Percentiles rank a stretch among this genome's conserved stretches.
Evolutionary conservation across 2,329 filamentous ascomycete genomes (phyloP).

Genomic region (Metarhizium guizhouense): DNA sequence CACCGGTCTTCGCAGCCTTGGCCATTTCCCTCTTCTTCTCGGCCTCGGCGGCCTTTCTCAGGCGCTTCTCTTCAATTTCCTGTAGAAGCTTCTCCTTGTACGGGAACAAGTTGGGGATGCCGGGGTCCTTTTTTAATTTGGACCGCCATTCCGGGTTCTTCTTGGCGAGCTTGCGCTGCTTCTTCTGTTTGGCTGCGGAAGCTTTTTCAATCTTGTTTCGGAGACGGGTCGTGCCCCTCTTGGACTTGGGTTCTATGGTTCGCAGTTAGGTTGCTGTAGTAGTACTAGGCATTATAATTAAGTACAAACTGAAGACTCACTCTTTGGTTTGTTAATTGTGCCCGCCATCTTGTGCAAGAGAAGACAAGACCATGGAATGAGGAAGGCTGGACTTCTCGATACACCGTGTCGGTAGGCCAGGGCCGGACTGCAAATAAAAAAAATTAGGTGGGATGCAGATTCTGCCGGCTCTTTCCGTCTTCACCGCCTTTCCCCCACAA

Average conservation of each 20-base stretch:
- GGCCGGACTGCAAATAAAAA: constrained; percentile 14
- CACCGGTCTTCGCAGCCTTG: constrained; percentile 54
- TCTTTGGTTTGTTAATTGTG: constrained; percentile 46
- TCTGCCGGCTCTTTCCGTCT: constrained; percentile 21
- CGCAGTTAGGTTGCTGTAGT: background rate
- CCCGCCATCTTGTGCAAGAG: constrained; percentile 35
- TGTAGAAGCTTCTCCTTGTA: constrained; percentile 94
- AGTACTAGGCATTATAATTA: background rate
- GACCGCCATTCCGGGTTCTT: constrained; percentile 97
- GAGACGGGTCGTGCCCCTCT: constrained; percentile 80
- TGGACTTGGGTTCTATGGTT: constrained; percentile 77
- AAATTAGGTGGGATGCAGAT: constrained; percentile 30
- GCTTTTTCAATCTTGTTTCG: constrained; percentile 95
- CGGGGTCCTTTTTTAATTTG: constrained; percentile 93
- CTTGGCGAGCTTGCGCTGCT: constrained; percentile 80
- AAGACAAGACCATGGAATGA: background rate
- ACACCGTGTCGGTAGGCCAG: background rate
- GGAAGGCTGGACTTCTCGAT: background rate
- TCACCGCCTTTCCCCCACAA: constrained; percentile 19
- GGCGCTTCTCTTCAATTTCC: constrained; percentile 84
- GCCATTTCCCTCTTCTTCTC: constrained; percentile 62
- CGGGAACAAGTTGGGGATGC: constrained; percentile 93
- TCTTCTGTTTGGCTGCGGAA: constrained; percentile 81
- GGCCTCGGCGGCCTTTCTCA: constrained; percentile 72
- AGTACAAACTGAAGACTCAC: constrained; percentile 23